These are phyloP conservation scores for Gossypium lobatum DNA, from an alignment of 441 rosid species.

Conservation along the genomic window DNA sequence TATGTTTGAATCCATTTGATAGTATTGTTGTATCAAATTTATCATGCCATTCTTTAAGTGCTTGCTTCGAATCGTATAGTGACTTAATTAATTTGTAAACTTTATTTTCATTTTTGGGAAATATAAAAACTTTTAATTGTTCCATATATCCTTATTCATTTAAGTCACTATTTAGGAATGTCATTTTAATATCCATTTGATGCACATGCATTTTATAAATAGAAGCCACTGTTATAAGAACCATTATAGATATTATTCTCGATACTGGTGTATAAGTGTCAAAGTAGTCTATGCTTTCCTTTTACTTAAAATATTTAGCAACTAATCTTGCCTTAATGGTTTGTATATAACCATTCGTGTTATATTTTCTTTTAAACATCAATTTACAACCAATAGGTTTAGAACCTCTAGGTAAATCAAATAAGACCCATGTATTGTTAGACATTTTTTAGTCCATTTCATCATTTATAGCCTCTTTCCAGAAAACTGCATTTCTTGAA, in stretches of 20 bases:
- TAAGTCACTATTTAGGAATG: background rate
- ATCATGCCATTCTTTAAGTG: background rate
- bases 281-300: background rate
- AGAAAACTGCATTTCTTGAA: background rate
- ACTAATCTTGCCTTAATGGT: background rate
- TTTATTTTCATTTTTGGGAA: background rate
- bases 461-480: background rate
- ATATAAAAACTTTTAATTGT: background rate
- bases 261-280: background rate
- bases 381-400: background rate
- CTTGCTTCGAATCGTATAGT: background rate
- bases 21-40: background rate
- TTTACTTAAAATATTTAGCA: background rate
- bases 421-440: background rate
- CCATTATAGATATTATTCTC: background rate
- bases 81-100: background rate
- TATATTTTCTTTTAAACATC: background rate
- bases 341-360: background rate
- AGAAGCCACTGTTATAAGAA: background rate
- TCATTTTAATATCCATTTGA: background rate
- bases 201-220: background rate
- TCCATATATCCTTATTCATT: background rate
- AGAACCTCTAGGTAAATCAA: background rate
- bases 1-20: background rate
- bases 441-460: background rate